Evolutionary conservation across 352 stramenopile genomes (phyloP), one percentile per base, ranked within the genome.

Genomic region (Pythium apleroticum): DNA sequence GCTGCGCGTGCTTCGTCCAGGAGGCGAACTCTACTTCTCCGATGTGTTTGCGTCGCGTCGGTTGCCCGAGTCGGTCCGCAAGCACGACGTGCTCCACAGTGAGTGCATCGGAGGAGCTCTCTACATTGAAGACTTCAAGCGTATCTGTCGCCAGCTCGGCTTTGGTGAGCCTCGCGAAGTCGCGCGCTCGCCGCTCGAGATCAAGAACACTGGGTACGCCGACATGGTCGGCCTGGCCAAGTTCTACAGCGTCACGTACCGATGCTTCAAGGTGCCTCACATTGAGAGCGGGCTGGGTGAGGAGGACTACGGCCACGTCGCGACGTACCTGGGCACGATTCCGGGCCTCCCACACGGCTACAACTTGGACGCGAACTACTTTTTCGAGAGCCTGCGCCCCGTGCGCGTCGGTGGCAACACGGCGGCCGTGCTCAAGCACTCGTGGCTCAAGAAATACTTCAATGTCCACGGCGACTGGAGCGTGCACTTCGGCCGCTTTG

Each of bases 101-200:
- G 91, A 98, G 71, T 97, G 93, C 63, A 73, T 98, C 14, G 83
- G 72, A 4, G 93, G 93, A 35, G 91, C 93, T 1, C 68, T 98
- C 15, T 98, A 98, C 69, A 88, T 86, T 73, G 91, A 97, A 65
- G 93, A 98, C 66, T 97, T 98, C 73, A 76, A 91, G 60, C 86
- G 88, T 24, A 72, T 97, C 27, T 83, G 83, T 35, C 81, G 79
- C 39, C 77, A 85, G 43, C 77, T 82, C 57, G 93, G 91, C 30
- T 98, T 97, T 71, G 75, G 72, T 30, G 90, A 97, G 69, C 86
- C 89, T 25, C 81, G 90, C n/a, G 76, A 96, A 35, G 81, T 98
- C 4, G 80, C 84, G 66, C 79, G 93, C 72, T 67, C 84, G 25
- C 87, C 81, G 59, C 80, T 88, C 33, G 80, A 77, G 22, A 80